A percentile compares a stretch with the other conserved stretches of the same genome.
Evolutionary conservation across 306 rosid species (phyloP).

Genomic region (Lablab purpureus): DNA sequence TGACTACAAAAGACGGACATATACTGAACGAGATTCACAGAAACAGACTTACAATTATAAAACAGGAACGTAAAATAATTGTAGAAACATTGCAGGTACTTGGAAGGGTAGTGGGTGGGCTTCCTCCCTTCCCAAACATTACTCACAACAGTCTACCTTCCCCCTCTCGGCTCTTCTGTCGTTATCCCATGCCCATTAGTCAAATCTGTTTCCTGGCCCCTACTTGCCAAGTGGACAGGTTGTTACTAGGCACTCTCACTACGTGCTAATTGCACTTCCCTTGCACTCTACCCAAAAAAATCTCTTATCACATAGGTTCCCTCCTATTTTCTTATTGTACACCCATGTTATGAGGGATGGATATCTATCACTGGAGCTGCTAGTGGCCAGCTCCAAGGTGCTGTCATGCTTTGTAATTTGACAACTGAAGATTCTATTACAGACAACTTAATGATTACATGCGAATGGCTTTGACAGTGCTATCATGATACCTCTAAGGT

Average conservation of each 20-base stretch:
- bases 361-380: conserved; percentile 21
- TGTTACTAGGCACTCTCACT: background rate
- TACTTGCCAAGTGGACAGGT: background rate
- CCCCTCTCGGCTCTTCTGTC: conserved; percentile 19
- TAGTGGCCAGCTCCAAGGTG: conserved; percentile 18
- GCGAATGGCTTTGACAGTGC: conserved; percentile 66
- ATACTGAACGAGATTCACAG: background rate
- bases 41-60: background rate
- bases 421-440: conserved; percentile 15
- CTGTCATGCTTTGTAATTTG: conserved; percentile 31
- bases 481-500: conserved; percentile 90
- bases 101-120: background rate
- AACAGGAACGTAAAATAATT: background rate
- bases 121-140: background rate
- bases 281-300: background rate
- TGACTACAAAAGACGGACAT: background rate
- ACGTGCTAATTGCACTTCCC: conserved; percentile 9
- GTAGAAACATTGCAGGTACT: conserved; percentile 8
- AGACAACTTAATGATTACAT: conserved; percentile 36
- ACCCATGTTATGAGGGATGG: background rate
- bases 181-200: background rate
- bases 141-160: background rate
- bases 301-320: background rate
- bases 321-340: conserved; percentile 3
- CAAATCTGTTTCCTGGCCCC: background rate